Conservation (phyloP, 148 eudicot genomes). For the Rhododendron simsii region DNA sequence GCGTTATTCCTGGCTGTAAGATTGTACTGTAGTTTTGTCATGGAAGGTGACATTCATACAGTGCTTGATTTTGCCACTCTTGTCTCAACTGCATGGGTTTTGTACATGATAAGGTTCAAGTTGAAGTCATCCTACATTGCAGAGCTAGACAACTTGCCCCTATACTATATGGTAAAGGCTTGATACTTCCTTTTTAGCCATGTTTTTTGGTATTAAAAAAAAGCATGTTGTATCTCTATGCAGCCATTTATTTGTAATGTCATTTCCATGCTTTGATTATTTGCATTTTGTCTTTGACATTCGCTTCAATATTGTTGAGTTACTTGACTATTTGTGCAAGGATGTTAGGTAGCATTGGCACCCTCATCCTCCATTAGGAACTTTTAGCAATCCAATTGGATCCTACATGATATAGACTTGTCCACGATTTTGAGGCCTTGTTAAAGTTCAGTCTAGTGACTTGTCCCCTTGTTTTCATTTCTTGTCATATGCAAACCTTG, state of each 20-base stretch:
- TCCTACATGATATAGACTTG: not conserved
- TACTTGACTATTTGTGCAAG: not conserved
- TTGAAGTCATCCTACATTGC: conserved; percentile 55
- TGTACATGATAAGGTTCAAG: conserved; percentile 83
- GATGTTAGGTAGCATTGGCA: not conserved
- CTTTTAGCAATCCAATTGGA: not conserved
- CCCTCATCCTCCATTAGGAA: not conserved
- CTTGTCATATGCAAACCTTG: not conserved
- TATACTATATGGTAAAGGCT: conserved; percentile 58
- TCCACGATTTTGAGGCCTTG: not conserved
- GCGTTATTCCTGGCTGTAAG: conserved; percentile 56
- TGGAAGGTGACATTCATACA: conserved; percentile 61
- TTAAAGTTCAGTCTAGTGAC: not conserved
- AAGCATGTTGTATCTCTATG: not conserved
- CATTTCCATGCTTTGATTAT: not conserved
- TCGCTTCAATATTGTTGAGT: not conserved
- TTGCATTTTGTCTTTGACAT: not conserved
- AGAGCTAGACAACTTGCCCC: conserved; percentile 62
- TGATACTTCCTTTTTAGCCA: not conserved
- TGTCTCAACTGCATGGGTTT: conserved; percentile 72
- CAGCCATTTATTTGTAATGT: not conserved
- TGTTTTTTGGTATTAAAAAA: not conserved
- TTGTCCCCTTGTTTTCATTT: not conserved
- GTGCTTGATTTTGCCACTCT: conserved; percentile 58
- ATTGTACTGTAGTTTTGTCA: conserved; percentile 36